These are phyloP conservation scores for Escallonia herrerae DNA, from an alignment of 129 eudicot genomes.

Conservation along the genomic window DNA sequence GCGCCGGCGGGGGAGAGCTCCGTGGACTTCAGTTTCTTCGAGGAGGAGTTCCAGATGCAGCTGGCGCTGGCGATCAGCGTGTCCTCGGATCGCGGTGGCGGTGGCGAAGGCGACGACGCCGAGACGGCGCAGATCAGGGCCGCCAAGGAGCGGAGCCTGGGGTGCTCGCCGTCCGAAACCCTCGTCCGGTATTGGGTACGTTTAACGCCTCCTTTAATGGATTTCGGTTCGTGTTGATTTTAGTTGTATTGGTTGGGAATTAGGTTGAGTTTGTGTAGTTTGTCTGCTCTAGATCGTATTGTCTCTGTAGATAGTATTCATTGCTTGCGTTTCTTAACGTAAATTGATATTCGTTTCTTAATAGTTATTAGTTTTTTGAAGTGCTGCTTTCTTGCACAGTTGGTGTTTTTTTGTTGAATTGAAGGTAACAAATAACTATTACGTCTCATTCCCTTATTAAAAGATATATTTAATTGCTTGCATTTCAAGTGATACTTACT, in stretches of 20 bases:
- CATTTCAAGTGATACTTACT: no score
- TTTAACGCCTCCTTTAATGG: constrained; percentile 1
- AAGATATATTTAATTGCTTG: no score
- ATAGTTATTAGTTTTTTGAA: no score
- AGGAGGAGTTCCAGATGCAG: constrained; percentile 93
- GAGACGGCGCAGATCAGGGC: constrained; percentile 80
- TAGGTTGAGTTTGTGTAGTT: neutral
- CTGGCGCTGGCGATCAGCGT: constrained; percentile 91
- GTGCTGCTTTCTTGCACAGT: no score
- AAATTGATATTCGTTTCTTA: no score
- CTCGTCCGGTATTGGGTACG: constrained; percentile 74
- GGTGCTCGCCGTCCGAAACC: constrained; percentile 44
- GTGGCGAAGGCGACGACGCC: constrained; percentile 42
- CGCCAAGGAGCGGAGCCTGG: constrained; percentile 76
- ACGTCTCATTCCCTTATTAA: no score
- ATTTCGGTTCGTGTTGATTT: no score
- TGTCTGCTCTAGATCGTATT: neutral
- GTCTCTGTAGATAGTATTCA: neutral
- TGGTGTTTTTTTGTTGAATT: no score
- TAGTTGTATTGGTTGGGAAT: constrained; percentile 5
- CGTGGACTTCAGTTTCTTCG: constrained; percentile 51
- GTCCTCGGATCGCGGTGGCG: constrained; percentile 39
- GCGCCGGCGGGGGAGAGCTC: constrained; percentile 9
- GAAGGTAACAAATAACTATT: no score
- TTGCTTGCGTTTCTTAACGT: no score